These are phyloP conservation scores for Aspergillus baeticus DNA, from an alignment of 495 filamentous ascomycete species.

Conservation along the genomic window DNA sequence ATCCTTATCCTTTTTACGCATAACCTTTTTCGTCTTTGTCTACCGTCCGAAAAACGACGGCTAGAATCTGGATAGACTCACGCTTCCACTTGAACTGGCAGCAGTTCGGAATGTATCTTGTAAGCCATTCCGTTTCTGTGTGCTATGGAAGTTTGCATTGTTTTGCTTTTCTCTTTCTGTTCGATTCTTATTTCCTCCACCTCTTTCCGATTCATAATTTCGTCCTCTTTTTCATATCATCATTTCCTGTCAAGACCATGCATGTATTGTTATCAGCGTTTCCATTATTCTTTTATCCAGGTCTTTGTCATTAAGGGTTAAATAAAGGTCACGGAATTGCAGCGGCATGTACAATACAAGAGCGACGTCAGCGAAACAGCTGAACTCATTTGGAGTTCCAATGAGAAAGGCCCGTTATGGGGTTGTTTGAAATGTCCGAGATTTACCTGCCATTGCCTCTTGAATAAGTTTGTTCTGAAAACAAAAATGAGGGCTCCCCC, in stretches of 20 bases:
- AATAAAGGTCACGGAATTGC: neutral
- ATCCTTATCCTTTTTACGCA: neutral
- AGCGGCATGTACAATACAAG: slow-evolving; percentile 8
- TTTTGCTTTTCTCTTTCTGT: neutral
- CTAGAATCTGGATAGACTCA: slow-evolving; percentile 11
- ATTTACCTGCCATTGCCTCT: neutral
- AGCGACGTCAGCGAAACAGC: slow-evolving; percentile 1
- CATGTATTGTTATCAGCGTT: slow-evolving; percentile 2
- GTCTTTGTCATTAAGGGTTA: slow-evolving; percentile 3
- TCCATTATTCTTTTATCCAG: neutral
- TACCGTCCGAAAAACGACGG: slow-evolving; percentile 13
- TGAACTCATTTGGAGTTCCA: neutral
- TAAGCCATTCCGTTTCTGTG: neutral
- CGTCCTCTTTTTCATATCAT: neutral
- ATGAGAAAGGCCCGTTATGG: neutral
- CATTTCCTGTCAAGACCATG: slow-evolving; percentile 2
- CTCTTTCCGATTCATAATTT: neutral
- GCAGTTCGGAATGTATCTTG: neutral
- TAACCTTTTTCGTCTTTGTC: slow-evolving; percentile 6
- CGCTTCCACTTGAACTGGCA: neutral
- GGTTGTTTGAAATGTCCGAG: neutral
- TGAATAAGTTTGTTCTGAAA: no score
- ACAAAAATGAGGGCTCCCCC: no score
- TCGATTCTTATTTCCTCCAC: neutral
- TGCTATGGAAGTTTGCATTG: neutral